Conservation (phyloP, 805 yeast genomes). For the Candida berthetii region DNA sequence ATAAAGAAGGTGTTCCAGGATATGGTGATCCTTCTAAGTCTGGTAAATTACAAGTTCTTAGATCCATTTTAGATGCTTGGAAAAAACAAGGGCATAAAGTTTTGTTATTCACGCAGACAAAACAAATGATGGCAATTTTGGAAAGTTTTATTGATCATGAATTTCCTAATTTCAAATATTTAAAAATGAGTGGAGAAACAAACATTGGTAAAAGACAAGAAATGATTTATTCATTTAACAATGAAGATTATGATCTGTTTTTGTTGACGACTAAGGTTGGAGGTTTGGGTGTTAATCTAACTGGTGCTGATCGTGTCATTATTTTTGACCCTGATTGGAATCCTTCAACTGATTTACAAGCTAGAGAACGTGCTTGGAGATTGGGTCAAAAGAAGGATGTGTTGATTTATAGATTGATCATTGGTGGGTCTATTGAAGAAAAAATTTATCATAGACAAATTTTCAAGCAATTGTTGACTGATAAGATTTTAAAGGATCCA, state of each 20-base stretch:
- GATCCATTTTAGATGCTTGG: conserved; percentile 73
- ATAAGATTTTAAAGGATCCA: conserved; percentile 92
- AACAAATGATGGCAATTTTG: conserved; percentile 88
- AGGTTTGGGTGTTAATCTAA: conserved; percentile 88
- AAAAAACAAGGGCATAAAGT: conserved; percentile 69
- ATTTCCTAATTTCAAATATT: conserved; percentile 35
- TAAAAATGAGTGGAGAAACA: conserved; percentile 95
- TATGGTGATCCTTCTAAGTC: conserved; percentile 60
- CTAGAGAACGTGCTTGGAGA: conserved; percentile 96
- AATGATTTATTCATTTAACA: conserved; percentile 78
- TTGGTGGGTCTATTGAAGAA: conserved; percentile 94
- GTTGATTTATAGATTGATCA: conserved; percentile 83
- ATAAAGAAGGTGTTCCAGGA: conserved; percentile 19
- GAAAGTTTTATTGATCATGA: conserved; percentile 54
- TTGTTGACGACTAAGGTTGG: conserved; percentile 92
- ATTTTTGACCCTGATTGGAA: conserved; percentile 98
- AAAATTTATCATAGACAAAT: conserved; percentile 96
- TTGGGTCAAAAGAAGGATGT: conserved; percentile 93
- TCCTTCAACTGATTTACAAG: conserved; percentile 96
- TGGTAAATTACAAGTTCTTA: conserved; percentile 89
- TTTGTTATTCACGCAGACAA: conserved; percentile 84
- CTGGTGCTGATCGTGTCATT: conserved; percentile 93
- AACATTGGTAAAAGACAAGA: conserved; percentile 70
- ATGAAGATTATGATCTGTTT: conserved; percentile 56
- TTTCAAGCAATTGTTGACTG: conserved; percentile 89